Percentiles rank a stretch among this genome's conserved stretches.
Evolutionary conservation across 805 yeast genomes (phyloP).

Genomic region (Teunomyces aglyptinius): DNA sequence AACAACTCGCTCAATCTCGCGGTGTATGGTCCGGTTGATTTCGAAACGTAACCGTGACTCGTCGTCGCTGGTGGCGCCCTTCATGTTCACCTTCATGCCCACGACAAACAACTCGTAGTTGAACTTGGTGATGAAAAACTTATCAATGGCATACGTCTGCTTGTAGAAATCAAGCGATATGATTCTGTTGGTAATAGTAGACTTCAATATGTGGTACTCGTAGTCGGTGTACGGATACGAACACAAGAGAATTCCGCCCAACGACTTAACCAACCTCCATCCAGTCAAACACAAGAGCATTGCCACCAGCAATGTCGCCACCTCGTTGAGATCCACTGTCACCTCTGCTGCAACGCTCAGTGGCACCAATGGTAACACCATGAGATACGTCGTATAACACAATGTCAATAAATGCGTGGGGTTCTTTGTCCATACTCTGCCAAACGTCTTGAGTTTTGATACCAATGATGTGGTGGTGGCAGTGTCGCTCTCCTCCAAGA

Average conservation of each 20-base stretch:
- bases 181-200: constrained; percentile 46
- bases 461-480: neutral
- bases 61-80: constrained; percentile 72
- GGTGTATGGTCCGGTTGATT: constrained; percentile 41
- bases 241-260: constrained; percentile 53
- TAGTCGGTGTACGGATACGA: constrained; percentile 49
- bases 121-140: constrained; percentile 57
- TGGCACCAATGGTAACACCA: constrained; percentile 42
- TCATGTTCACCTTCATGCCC: constrained; percentile 54
- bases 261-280: constrained; percentile 48
- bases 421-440: constrained; percentile 24
- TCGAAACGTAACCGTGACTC: constrained; percentile 57
- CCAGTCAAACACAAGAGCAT: constrained; percentile 46
- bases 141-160: constrained; percentile 45
- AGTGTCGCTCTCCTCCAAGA: neutral
- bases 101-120: constrained; percentile 60
- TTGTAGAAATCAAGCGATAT: constrained; percentile 51
- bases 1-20: constrained; percentile 27
- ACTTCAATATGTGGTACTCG: constrained; percentile 35
- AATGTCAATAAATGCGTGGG: constrained; percentile 50
- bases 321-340: constrained; percentile 41
- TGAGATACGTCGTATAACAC: constrained; percentile 38
- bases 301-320: constrained; percentile 47
- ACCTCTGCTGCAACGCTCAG: constrained; percentile 23
- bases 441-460: constrained; percentile 10